These are phyloP conservation scores for Glycine latifolia DNA, from an alignment of 306 rosid genomes.

Conservation along the genomic window DNA sequence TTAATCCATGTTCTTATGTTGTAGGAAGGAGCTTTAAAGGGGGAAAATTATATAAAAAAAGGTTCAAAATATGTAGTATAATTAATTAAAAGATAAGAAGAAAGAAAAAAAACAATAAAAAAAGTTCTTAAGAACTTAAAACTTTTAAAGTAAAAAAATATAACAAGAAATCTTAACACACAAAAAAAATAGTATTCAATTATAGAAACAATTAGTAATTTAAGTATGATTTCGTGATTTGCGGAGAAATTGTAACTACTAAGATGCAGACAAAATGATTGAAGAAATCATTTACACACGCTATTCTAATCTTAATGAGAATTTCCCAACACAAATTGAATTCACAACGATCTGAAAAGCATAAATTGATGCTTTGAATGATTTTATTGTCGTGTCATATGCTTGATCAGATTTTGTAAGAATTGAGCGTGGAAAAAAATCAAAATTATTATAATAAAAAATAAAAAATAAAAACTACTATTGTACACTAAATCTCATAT, in stretches of 20 bases:
- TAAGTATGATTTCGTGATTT: slow-evolving; percentile 6
- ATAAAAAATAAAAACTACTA: too few species aligned
- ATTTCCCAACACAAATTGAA: neutral
- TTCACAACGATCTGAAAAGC: neutral
- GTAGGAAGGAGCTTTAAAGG: neutral
- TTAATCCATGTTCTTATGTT: neutral
- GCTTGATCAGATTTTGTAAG: neutral
- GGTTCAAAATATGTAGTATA: too few species aligned
- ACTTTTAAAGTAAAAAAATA: neutral
- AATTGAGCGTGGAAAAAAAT: neutral
- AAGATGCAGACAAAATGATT: neutral
- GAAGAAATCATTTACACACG: neutral
- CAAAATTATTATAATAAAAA: neutral
- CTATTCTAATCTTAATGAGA: neutral
- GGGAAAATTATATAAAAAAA: too few species aligned
- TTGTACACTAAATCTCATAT: too few species aligned
- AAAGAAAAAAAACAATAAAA: too few species aligned
- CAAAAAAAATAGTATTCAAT: neutral
- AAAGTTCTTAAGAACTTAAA: neutral
- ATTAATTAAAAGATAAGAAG: too few species aligned
- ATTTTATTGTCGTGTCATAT: neutral
- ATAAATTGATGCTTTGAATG: slow-evolving; percentile 13
- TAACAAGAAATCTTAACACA: neutral
- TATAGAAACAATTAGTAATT: too few species aligned
- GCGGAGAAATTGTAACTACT: slow-evolving; percentile 9